Base-by-base conservation (phyloP, 257 asterid species). In the Salvia hispanica region DNA sequence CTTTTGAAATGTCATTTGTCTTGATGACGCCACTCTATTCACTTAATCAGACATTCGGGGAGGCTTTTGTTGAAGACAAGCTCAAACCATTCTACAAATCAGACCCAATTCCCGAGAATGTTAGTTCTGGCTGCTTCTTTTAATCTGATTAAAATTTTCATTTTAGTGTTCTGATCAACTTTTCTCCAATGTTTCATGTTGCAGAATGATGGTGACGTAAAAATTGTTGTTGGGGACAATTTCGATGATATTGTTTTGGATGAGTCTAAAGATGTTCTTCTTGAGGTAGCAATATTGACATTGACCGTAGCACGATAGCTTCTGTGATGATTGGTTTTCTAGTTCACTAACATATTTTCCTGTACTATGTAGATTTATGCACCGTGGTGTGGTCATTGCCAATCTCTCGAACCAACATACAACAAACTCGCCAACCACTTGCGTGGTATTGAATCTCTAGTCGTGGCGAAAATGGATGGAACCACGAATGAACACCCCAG, bases 301-400 rank as follows among this genome's bases (percentile, higher is more conserved):
- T 74, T 33, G 69, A 59, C 9, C 37, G 11, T 9, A 8, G 37
- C 73, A 44, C 42, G 44, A 51, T 31, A 25, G 40, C 1, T 46
- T 14, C 31, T 71, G 46, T 2, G 44, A 46, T 64, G 63, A 58
- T 55, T 10, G 57, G 14, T 18, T 66, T 44, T 42, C 59, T 66
- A 45, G 58, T 52, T 62, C 59, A 25, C 16, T 43, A n/a, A 31
- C 70, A n/a, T 43, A 31, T 33, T 52, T 18, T 62, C 39, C 50
- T 10, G 21, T 53, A 45, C 52, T 14, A 15, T 75, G 61, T 74
- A 94, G 97, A 67, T 94, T 59, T 94, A 88, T 54, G 97, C 98
- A 52, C 99, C 99, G 31, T 94, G 99, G 99, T 94, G 99, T 59
- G 95, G 95, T 70, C 96, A 85, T 75, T 94, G 98, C 84, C 96